Evolutionary conservation across 1,284 basidiomycete genomes (phyloP).

Genomic region (Papiliotrema fonsecae): DNA sequence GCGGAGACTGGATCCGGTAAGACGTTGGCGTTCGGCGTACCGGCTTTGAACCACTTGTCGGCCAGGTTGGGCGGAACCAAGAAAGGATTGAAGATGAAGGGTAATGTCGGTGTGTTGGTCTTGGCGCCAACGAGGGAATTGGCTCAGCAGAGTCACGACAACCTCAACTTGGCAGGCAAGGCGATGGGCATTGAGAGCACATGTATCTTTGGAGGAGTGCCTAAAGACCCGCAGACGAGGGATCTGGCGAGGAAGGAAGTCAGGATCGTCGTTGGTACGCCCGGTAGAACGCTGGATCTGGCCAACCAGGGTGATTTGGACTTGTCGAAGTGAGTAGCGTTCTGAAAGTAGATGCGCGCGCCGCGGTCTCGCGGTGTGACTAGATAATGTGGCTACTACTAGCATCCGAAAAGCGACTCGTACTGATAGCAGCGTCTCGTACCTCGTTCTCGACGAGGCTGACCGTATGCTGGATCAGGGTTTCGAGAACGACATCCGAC

Average conservation of each 20-base stretch:
- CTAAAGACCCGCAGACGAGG: slow-evolving; percentile 75
- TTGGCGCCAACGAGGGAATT: slow-evolving; percentile 92
- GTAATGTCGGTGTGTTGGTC: slow-evolving; percentile 69
- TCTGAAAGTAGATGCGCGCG: too few species aligned
- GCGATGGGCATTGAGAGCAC: slow-evolving; percentile 72
- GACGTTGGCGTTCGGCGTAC: slow-evolving; percentile 93
- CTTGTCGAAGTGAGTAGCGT: slow-evolving; percentile 59
- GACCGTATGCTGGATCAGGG: slow-evolving; percentile 98
- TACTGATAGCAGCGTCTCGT: slow-evolving; percentile 60
- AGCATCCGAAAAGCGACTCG: background rate
- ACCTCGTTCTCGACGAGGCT: slow-evolving; percentile 94
- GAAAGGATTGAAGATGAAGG: slow-evolving; percentile 32
- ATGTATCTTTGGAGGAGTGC: slow-evolving; percentile 87
- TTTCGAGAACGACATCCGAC: slow-evolving; percentile 96
- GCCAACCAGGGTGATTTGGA: slow-evolving; percentile 79
- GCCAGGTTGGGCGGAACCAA: slow-evolving; percentile 22
- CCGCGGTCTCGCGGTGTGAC: too few species aligned
- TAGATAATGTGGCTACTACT: too few species aligned
- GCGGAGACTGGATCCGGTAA: slow-evolving; percentile 98
- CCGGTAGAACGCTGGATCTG: slow-evolving; percentile 86
- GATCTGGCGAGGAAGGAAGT: slow-evolving; percentile 58
- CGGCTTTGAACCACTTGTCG: slow-evolving; percentile 60
- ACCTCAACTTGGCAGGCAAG: slow-evolving; percentile 70
- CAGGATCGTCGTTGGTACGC: slow-evolving; percentile 86
- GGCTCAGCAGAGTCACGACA: slow-evolving; percentile 89